Evolutionary conservation across 2,329 filamentous ascomycete genomes (phyloP).

Genomic region (Eurotiales sp.): DNA sequence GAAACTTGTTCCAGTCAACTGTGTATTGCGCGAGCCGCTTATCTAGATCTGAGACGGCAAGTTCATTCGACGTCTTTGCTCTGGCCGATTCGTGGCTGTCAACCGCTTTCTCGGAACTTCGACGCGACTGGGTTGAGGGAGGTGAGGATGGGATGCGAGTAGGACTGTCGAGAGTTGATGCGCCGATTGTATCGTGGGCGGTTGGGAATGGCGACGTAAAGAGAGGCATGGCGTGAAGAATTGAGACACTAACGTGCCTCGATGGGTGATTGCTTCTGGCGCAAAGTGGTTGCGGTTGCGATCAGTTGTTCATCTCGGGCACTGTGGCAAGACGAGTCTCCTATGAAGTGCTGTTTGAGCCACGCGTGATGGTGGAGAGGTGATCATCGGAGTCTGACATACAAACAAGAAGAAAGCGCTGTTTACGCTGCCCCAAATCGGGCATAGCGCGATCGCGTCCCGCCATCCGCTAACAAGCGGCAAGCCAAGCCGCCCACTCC

Average conservation of each 20-base stretch:
- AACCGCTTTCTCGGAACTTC: not conserved
- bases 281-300: not conserved
- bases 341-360: too few relatives aligned
- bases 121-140: not conserved
- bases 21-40: conserved; percentile 38
- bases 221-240: conserved; percentile 30
- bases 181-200: conserved; percentile 40
- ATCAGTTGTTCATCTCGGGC: not conserved
- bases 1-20: conserved; percentile 37
- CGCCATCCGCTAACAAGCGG: too few relatives aligned
- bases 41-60: conserved; percentile 32
- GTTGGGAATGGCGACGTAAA: conserved; percentile 36
- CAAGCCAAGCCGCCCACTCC: too few relatives aligned
- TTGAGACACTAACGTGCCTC: not conserved
- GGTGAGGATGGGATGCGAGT: conserved; percentile 15
- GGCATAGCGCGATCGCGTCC: conserved; percentile 10
- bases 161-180: conserved; percentile 36
- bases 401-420: not conserved
- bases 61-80: conserved; percentile 23
- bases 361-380: too few relatives aligned
- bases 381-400: too few relatives aligned
- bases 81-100: conserved; percentile 14
- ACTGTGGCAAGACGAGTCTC: not conserved
- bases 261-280: too few relatives aligned
- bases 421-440: conserved; percentile 14